These are phyloP conservation scores for Crithidia brevicula DNA, from an alignment of 208 protist genomes.

Conservation along the genomic window DNA sequence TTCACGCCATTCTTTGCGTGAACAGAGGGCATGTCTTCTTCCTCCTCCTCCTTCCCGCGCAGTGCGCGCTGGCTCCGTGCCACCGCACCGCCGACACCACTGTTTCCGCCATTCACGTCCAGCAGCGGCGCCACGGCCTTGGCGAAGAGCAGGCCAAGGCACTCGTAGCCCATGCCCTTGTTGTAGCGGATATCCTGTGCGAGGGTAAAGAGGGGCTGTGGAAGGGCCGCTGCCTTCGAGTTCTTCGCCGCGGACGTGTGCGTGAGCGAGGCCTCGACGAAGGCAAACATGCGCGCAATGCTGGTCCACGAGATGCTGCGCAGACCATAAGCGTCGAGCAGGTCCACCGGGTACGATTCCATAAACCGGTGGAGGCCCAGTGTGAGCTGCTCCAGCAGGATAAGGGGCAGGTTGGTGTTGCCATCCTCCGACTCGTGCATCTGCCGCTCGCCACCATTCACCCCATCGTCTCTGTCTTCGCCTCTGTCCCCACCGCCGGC, in stretches of 20 bases:
- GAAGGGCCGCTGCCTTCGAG: no score
- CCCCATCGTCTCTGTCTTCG: neutral
- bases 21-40: no score
- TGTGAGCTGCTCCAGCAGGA: constrained; percentile 83
- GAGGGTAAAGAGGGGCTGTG: constrained; percentile 48
- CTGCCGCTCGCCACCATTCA: constrained; percentile 22
- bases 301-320: constrained; percentile 64
- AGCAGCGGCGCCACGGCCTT: constrained; percentile 81
- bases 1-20: no score
- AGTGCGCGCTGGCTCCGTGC: no score
- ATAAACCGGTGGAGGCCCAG: constrained; percentile 72
- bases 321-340: constrained; percentile 63
- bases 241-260: neutral
- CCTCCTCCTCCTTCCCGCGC: no score
- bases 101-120: constrained; percentile 9
- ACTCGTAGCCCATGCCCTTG: constrained; percentile 86
- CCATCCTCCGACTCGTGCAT: constrained; percentile 83
- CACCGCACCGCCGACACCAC: neutral
- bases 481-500: neutral
- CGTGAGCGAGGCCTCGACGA: constrained; percentile 53
- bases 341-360: constrained; percentile 31
- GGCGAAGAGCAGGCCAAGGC: constrained; percentile 84
- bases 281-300: constrained; percentile 67
- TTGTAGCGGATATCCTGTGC: constrained; percentile 86
- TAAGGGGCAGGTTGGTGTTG: constrained; percentile 90